phyloP scores from a whole-genome alignment of 805 yeast species.

The Hanseniaspora taiwanica region DNA sequence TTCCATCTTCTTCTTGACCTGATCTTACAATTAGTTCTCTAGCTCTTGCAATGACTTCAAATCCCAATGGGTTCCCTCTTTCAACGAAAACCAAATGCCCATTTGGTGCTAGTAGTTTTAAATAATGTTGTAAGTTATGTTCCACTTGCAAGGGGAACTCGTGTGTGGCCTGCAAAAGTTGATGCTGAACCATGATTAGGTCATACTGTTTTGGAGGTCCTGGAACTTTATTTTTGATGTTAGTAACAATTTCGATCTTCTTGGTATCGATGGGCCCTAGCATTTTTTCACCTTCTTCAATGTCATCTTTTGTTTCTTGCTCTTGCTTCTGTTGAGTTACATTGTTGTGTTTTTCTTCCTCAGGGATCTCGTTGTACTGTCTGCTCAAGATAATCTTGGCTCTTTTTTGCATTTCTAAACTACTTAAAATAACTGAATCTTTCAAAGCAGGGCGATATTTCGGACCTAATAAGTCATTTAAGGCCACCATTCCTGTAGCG shows the following conservation, averaged over 20 bases:
- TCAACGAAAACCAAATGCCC: slow-evolving; percentile 75
- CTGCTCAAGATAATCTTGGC: slow-evolving; percentile 68
- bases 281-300: slow-evolving; percentile 21
- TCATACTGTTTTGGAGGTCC: slow-evolving; percentile 43
- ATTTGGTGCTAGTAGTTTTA: slow-evolving; percentile 54
- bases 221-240: slow-evolving; percentile 41
- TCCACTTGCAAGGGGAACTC: slow-evolving; percentile 68
- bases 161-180: slow-evolving; percentile 45
- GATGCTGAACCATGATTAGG: slow-evolving; percentile 72
- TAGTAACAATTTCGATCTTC: slow-evolving; percentile 39
- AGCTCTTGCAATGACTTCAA: slow-evolving; percentile 80
- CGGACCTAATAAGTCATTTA: slow-evolving; percentile 68
- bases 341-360: slow-evolving; percentile 5
- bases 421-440: slow-evolving; percentile 62
- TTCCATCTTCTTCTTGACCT: slow-evolving; percentile 45
- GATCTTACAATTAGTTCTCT: slow-evolving; percentile 86
- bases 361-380: slow-evolving; percentile 40
- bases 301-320: slow-evolving; percentile 11
- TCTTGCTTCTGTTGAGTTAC: slow-evolving; percentile 3
- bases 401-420: slow-evolving; percentile 59
- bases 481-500: slow-evolving; percentile 78
- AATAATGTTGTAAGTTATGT: slow-evolving; percentile 41
- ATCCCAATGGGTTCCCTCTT: slow-evolving; percentile 82
- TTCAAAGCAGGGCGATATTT: slow-evolving; percentile 47
- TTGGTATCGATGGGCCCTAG: slow-evolving; percentile 46